These are phyloP conservation scores for Ceratocystis colombiana DNA, from an alignment of 2,329 filamentous ascomycete species.

Conservation along the genomic window DNA sequence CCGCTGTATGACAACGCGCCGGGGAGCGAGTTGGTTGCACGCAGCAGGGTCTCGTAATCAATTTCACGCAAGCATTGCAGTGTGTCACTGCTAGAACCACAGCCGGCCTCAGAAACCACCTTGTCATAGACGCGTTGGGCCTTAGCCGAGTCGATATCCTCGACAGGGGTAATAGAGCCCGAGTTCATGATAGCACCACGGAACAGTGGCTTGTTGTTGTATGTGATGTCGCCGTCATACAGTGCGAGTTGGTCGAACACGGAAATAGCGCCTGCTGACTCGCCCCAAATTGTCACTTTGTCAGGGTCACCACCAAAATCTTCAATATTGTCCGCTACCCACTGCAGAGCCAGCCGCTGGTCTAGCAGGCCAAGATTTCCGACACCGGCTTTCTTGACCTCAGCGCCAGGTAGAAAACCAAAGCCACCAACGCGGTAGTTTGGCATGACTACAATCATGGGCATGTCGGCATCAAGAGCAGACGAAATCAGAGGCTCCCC, in stretches of 20 bases:
- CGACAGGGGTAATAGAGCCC: constrained; percentile 42
- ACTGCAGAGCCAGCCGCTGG: constrained; percentile 50
- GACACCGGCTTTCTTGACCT: constrained; percentile 45
- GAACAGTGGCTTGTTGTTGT: constrained; percentile 55
- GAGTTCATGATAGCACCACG: constrained; percentile 56
- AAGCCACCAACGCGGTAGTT: constrained; percentile 57
- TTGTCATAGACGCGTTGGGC: constrained; percentile 47
- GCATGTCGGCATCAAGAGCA: constrained; percentile 39
- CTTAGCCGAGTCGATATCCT: constrained; percentile 45
- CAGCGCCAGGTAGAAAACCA: constrained; percentile 49
- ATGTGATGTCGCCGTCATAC: constrained; percentile 51
- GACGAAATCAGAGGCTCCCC: constrained; percentile 32
- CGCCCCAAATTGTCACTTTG: constrained; percentile 56
- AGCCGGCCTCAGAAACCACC: constrained; percentile 45
- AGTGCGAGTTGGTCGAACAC: constrained; percentile 53
- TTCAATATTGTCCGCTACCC: constrained; percentile 55
- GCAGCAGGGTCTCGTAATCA: constrained; percentile 42
- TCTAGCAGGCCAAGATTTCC: constrained; percentile 52
- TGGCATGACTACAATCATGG: constrained; percentile 53
- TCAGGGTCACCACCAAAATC: constrained; percentile 56
- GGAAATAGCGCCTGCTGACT: constrained; percentile 50
- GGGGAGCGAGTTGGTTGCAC: constrained; percentile 50
- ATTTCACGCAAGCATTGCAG: constrained; percentile 47
- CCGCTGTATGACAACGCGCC: constrained; percentile 46
- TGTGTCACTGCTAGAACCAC: constrained; percentile 39